phyloP scores from a whole-genome alignment of 495 filamentous ascomycete species.

The Pyronema domesticum region DNA sequence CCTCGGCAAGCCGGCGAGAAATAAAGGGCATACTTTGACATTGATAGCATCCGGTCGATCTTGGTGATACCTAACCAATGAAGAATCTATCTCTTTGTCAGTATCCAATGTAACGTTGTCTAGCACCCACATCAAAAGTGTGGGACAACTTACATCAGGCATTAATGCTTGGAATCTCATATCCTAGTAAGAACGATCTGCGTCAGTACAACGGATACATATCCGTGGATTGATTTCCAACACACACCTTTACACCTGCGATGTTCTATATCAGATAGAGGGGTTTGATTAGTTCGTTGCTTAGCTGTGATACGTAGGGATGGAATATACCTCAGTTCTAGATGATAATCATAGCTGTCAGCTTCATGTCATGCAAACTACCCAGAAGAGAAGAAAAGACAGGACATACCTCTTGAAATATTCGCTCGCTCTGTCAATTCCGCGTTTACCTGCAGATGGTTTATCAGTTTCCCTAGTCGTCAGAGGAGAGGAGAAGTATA shows the following conservation, averaged over 20 bases:
- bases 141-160: slow-evolving; percentile 44
- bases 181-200: slow-evolving; percentile 30
- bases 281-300: not conserved
- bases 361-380: not conserved
- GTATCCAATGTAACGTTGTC: not conserved
- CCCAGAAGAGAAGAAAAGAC: not conserved
- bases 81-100: slow-evolving; percentile 39
- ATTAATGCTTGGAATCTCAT: slow-evolving; percentile 99
- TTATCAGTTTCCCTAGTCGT: slow-evolving; percentile 4
- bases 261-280: slow-evolving; percentile 41
- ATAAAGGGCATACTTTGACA: slow-evolving; percentile 59
- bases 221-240: not conserved
- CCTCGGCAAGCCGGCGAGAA: not conserved
- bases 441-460: slow-evolving; percentile 36
- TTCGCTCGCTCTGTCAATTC: slow-evolving; percentile 77
- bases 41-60: slow-evolving; percentile 95
- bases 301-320: not conserved
- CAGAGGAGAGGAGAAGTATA: slow-evolving; percentile 13
- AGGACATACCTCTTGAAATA: slow-evolving; percentile 59
- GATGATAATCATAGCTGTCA: not conserved
- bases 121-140: not conserved
- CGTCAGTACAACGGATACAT: slow-evolving; percentile 1
- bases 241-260: slow-evolving; percentile 60
- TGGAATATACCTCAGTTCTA: slow-evolving; percentile 1
- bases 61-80: slow-evolving; percentile 98